Conservation (phyloP, 1,284 basidiomycete genomes). For the Takashimella tepidaria region DNA sequence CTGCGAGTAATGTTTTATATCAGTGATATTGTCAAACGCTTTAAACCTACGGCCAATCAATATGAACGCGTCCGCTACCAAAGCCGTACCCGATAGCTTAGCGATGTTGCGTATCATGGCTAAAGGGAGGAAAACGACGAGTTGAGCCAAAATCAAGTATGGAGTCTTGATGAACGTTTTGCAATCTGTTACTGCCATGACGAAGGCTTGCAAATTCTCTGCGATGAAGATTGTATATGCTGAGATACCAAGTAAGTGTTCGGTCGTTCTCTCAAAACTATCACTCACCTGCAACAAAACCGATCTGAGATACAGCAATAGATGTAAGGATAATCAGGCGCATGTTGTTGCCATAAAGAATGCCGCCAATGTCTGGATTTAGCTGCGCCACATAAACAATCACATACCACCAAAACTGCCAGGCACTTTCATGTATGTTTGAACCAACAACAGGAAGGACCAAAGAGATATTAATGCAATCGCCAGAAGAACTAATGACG, state of each 20-base stretch:
- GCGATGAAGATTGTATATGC: constrained; percentile 97
- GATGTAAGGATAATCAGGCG: constrained; percentile 80
- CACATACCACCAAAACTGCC: constrained; percentile 84
- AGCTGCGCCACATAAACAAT: constrained; percentile 1
- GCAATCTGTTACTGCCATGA: constrained; percentile 79
- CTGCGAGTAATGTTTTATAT: constrained; percentile 30
- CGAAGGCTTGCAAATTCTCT: constrained; percentile 83
- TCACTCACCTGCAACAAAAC: constrained; percentile 47
- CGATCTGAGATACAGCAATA: constrained; percentile 84
- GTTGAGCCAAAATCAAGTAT: constrained; percentile 77
- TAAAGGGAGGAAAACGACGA: constrained; percentile 79
- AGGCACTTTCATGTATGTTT: constrained; percentile 81
- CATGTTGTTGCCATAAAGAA: constrained; percentile 89
- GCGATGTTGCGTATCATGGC: constrained; percentile 83
- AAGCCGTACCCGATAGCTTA: constrained; percentile 85
- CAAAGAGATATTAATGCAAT: constrained; percentile 87
- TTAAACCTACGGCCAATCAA: constrained; percentile 61
- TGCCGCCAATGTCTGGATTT: constrained; percentile 75
- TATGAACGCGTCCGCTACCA: constrained; percentile 94
- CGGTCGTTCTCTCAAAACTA: background rate
- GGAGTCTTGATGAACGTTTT: constrained; percentile 62
- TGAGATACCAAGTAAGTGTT: constrained; percentile 28
- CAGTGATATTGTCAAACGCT: background rate
- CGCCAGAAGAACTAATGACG: constrained; percentile 66
- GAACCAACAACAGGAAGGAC: constrained; percentile 87